Evolutionary conservation across 495 filamentous ascomycete species (phyloP).

Genomic region (Aspergillus bridgeri): DNA sequence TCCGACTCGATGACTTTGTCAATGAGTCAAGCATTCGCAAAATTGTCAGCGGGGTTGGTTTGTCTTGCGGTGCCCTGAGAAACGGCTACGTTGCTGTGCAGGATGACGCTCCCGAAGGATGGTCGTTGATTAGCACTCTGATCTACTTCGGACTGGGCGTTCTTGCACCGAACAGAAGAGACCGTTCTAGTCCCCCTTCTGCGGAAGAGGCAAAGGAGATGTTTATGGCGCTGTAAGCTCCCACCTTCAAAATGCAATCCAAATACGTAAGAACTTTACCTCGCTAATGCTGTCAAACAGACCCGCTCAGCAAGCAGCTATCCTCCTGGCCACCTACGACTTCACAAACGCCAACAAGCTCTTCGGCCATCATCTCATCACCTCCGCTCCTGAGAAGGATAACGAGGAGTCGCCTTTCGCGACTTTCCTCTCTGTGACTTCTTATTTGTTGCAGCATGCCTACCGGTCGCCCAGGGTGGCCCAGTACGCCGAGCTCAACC

Average conservation of each 20-base stretch:
- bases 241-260: constrained; percentile 12
- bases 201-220: constrained; percentile 73
- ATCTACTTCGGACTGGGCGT: constrained; percentile 80
- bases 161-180: constrained; percentile 64
- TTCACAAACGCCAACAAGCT: constrained; percentile 94
- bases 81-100: constrained; percentile 83
- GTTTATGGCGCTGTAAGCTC: constrained; percentile 65
- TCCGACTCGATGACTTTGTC: constrained; percentile 95
- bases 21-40: constrained; percentile 84
- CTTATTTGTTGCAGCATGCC: constrained; percentile 90
- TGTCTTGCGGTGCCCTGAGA: constrained; percentile 61
- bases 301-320: constrained; percentile 71
- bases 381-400: constrained; percentile 56
- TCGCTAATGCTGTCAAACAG: constrained; percentile 40
- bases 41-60: constrained; percentile 70
- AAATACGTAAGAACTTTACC: background rate
- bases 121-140: constrained; percentile 76
- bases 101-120: constrained; percentile 88
- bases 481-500: constrained; percentile 75
- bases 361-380: constrained; percentile 82
- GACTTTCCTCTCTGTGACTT: constrained; percentile 81
- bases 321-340: constrained; percentile 85
- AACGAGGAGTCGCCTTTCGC: constrained; percentile 72
- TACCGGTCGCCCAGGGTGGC: constrained; percentile 75
- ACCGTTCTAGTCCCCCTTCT: constrained; percentile 48